Conservation (phyloP, 106 monocot genomes). For the Dendrobium chrysotoxum region DNA sequence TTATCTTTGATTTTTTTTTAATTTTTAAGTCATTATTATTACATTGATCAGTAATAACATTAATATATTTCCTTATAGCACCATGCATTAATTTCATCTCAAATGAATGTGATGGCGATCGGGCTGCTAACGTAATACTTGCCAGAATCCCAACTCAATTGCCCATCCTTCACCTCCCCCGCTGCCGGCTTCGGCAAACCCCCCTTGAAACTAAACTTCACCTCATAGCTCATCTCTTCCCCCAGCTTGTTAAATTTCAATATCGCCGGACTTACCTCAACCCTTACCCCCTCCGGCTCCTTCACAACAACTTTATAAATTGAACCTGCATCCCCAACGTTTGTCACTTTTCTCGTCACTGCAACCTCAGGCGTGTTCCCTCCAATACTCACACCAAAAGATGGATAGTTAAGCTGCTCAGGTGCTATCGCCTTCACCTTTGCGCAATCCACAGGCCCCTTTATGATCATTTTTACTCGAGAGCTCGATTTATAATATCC, state of each 20-base stretch:
- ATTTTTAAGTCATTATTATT: too few species aligned
- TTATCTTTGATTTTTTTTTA: too few species aligned
- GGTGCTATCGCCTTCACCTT: background rate
- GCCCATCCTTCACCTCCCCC: slow-evolving; percentile 9
- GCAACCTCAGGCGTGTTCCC: background rate
- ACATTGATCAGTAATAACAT: too few species aligned
- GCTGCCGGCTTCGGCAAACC: background rate
- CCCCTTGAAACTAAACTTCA: background rate
- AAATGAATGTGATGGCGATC: background rate
- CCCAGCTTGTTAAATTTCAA: background rate
- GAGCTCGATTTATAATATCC: background rate
- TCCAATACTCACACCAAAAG: background rate
- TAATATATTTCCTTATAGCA: too few species aligned
- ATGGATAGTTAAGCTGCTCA: slow-evolving; percentile 13
- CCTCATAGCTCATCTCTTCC: background rate
- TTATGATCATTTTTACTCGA: background rate
- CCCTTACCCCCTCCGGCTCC: slow-evolving; percentile 3
- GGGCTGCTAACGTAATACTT: slow-evolving; percentile 11
- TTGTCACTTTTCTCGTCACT: slow-evolving; percentile 5
- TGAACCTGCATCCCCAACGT: background rate
- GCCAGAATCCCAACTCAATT: slow-evolving; percentile 12
- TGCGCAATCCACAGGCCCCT: background rate
- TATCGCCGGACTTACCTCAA: background rate
- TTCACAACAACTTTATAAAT: background rate
- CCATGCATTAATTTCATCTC: background rate